Percentiles rank a stretch among this genome's conserved stretches.
These are phyloP conservation scores for Singerocomus inundabilis DNA, from an alignment of 1,284 basidiomycete genomes.

Conservation along the genomic window DNA sequence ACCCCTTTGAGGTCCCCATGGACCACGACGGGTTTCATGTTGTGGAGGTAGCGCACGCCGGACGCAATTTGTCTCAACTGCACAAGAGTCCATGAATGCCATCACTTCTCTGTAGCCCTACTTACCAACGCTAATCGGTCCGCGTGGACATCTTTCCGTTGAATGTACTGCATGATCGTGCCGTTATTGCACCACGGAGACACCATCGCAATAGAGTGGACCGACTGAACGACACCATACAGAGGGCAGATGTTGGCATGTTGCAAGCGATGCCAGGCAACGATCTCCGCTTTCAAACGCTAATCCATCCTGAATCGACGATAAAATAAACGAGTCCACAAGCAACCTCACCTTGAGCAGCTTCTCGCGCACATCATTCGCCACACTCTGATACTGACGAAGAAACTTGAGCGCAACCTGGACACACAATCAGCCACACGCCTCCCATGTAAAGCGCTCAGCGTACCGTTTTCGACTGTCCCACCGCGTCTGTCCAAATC, in stretches of 20 bases:
- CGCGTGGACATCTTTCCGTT: constrained; percentile 35
- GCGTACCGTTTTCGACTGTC: constrained; percentile 37
- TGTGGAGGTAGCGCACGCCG: constrained; percentile 52
- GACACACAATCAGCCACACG: neutral
- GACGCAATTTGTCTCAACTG: constrained; percentile 52
- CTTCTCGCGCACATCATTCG: constrained; percentile 47
- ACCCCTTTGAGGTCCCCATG: constrained; percentile 62
- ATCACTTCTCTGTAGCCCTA: neutral
- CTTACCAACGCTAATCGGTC: constrained; percentile 47
- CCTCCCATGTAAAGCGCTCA: neutral
- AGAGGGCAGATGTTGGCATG: constrained; percentile 52
- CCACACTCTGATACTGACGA: constrained; percentile 47
- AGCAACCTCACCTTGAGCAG: constrained; percentile 42
- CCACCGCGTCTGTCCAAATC: constrained; percentile 46
- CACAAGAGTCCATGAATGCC: neutral
- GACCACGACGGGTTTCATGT: constrained; percentile 48
- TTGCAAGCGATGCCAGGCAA: constrained; percentile 52
- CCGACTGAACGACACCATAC: constrained; percentile 49
- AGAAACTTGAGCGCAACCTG: constrained; percentile 57
- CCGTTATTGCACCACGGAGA: constrained; percentile 61
- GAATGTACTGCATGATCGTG: constrained; percentile 48
- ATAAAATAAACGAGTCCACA: neutral
- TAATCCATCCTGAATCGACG: constrained; percentile 20
- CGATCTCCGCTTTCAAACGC: constrained; percentile 52
- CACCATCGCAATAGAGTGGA: constrained; percentile 54